Percentiles rank a stretch among this genome's conserved stretches.
Conservation (phyloP, 176 grass and related monocot species). For the Aegilops bicornis region DNA sequence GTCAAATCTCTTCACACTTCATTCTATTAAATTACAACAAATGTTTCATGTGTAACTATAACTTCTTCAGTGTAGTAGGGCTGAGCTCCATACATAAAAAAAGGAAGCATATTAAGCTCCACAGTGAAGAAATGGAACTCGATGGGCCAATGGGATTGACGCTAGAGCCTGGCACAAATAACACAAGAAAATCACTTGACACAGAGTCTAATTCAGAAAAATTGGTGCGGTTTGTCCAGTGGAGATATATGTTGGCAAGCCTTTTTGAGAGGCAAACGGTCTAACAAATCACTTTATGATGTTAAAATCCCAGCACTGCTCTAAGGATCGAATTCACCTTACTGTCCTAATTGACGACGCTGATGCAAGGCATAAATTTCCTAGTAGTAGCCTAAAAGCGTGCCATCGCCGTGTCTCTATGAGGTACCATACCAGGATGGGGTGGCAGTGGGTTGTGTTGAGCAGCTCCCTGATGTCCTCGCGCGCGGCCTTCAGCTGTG, state of each 20-base stretch:
- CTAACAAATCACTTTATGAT: neutral
- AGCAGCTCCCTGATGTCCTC: slow-evolving; percentile 89
- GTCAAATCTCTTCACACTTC: neutral
- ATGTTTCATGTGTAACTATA: neutral
- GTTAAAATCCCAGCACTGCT: neutral
- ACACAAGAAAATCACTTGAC: neutral
- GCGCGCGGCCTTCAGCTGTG: slow-evolving; percentile 77
- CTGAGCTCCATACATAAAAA: neutral
- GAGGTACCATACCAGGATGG: slow-evolving; percentile 62
- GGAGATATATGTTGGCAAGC: neutral
- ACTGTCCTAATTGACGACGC: neutral
- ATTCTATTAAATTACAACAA: slow-evolving; percentile 8
- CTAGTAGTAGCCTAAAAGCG: neutral
- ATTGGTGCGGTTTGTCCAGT: neutral
- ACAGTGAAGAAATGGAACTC: neutral
- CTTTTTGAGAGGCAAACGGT: neutral
- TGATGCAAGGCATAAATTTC: neutral
- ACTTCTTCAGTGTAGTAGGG: neutral
- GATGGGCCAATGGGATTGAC: neutral
- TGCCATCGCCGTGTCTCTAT: neutral
- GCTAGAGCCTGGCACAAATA: neutral
- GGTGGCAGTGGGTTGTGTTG: slow-evolving; percentile 66
- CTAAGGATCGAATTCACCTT: neutral
- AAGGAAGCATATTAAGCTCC: neutral
- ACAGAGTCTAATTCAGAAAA: neutral